phyloP scores from a whole-genome alignment of 2,329 filamentous ascomycete genomes.

The Orbilia oligospora region DNA sequence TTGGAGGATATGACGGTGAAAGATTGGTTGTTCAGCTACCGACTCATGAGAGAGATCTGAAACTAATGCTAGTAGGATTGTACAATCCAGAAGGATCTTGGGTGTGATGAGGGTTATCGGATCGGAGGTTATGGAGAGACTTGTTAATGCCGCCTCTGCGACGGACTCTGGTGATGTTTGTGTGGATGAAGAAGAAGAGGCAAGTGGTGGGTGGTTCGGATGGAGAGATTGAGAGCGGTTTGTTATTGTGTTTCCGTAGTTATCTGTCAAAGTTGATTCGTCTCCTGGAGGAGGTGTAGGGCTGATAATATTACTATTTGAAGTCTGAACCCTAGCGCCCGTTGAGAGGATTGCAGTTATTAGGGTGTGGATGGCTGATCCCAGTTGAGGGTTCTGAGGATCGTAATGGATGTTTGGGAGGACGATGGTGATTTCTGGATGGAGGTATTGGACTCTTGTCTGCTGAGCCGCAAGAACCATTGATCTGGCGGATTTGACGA shows the following conservation, averaged over 20 bases:
- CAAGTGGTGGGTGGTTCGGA: neutral
- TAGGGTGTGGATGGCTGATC: conserved; percentile 69
- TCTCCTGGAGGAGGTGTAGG: conserved; percentile 3
- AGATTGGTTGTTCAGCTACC: conserved; percentile 67
- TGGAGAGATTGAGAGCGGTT: neutral
- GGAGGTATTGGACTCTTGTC: conserved; percentile 73
- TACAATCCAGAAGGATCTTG: conserved; percentile 76
- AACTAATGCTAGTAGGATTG: conserved; percentile 79
- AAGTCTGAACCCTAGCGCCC: conserved; percentile 62
- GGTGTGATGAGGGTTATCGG: conserved; percentile 58
- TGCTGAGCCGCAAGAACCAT: conserved; percentile 73
- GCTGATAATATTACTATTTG: conserved; percentile 60
- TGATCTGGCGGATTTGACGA: conserved; percentile 75
- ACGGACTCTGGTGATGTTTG: neutral
- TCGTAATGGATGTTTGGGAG: conserved; percentile 73
- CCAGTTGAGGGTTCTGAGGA: conserved; percentile 64
- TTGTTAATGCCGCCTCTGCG: conserved; percentile 31
- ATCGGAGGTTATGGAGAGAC: conserved; percentile 45
- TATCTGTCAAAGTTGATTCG: neutral
- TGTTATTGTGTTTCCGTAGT: conserved; percentile 14
- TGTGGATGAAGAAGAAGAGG: conserved; percentile 1
- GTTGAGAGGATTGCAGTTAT: conserved; percentile 64
- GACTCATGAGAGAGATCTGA: conserved; percentile 71
- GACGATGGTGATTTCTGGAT: conserved; percentile 74
- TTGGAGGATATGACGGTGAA: conserved; percentile 74